phyloP scores from a whole-genome alignment of 164 flowering plant species.

The Taxillus chinensis region DNA sequence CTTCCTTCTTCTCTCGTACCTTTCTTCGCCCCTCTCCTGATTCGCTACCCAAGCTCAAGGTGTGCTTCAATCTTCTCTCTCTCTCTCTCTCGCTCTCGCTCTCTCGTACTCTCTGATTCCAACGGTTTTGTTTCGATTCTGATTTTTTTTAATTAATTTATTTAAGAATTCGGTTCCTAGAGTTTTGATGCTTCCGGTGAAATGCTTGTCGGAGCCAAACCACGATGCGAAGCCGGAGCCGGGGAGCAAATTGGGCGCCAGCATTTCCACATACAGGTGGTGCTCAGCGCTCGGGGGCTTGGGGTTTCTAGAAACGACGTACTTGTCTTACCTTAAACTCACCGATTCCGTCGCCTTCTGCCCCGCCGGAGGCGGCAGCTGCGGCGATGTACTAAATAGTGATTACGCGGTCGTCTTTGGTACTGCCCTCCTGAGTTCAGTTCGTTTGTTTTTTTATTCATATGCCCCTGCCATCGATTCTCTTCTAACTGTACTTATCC shows the following conservation, averaged over 20 bases:
- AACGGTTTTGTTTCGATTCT: not conserved
- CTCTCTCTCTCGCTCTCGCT: not conserved
- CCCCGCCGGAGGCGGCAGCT: constrained; percentile 63
- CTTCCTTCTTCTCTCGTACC: constrained; percentile 8
- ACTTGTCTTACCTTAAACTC: constrained; percentile 77
- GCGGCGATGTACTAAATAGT: constrained; percentile 75
- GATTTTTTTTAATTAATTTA: not conserved
- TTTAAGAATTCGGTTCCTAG: constrained; percentile 16
- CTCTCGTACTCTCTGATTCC: not conserved
- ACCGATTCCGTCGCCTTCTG: constrained; percentile 69
- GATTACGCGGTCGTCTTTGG: constrained; percentile 75
- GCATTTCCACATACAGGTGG: constrained; percentile 49
- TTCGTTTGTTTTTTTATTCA: not conserved
- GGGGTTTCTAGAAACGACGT: constrained; percentile 73
- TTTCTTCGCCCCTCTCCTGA: constrained; percentile 2
- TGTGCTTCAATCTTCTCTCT: constrained; percentile 10
- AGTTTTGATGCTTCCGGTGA: constrained; percentile 21
- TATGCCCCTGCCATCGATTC: too few relatives aligned
- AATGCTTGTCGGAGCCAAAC: constrained; percentile 22
- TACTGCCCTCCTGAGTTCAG: constrained; percentile 13
- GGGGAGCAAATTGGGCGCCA: not conserved
- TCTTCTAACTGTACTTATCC: not conserved
- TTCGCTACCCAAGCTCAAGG: constrained; percentile 16
- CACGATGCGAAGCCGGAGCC: constrained; percentile 10
- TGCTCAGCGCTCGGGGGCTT: constrained; percentile 60